Base-by-base conservation (phyloP, 2,329 filamentous ascomycete genomes). In the Pseudogymnoascus destructans region DNA sequence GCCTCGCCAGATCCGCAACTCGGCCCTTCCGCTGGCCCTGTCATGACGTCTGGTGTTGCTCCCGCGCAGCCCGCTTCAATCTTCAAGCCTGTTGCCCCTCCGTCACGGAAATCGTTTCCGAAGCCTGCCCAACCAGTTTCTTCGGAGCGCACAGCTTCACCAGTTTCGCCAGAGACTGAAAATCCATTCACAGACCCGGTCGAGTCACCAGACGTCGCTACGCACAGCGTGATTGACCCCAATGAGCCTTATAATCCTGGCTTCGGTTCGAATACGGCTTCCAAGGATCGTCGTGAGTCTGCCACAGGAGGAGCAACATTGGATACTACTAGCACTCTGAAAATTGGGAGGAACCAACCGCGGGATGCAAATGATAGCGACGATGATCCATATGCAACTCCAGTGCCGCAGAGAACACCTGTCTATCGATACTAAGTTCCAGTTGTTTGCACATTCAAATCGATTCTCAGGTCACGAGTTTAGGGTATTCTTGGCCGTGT, bases 191-290 rank as follows among this genome's bases (percentile, higher is more conserved):
- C 60, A 33, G 67, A 69, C 40, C 66, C 67, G 1, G 59, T 52
- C 9, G 59, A 63, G 33, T 40, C 27, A 21, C 32, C 40, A 11
- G 25, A 35, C 13, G 7, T 21, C 42, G 25, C 27, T 10, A 11
- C 8, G 61, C 38, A 59, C 23, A 9, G 56, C 19, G 13, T 54
- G 17, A 49, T 58, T 32, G 58, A 58, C 49, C 40, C 40, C 9
- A 15, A 59, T 35, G 68, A 70, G 57, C 68, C 68, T n/a, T 70
- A 69, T 56, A 68, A 70, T 58, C 68, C 68, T 6, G 68, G 66
- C 4, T 70, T 69, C 27, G 60, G 61, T 36, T 62, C 65, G 33
- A 66, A 64, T 7, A 60, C 62, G 49, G 66, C 65, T 46, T 66
- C 65, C 59, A 54, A 61, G 6, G 64, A 60, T 8, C 64, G 66